phyloP scores from a whole-genome alignment of 75 land plant species.

The Larix kaempferi region DNA sequence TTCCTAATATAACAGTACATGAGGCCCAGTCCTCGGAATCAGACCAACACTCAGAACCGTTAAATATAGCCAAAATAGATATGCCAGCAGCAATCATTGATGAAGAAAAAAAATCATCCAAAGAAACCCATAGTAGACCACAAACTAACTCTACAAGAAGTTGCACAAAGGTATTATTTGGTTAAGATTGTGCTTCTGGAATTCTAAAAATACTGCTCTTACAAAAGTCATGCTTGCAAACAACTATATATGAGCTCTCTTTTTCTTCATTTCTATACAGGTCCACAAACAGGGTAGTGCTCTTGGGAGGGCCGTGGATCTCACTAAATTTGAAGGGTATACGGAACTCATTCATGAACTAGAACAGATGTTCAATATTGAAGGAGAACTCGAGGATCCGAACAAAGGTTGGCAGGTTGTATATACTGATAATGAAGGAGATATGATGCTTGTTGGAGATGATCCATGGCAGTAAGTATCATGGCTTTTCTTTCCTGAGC shows the following conservation, averaged over 20 bases:
- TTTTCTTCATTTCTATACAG: slow-evolving; percentile 16
- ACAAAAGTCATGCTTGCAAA: not conserved
- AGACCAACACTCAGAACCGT: slow-evolving; percentile 19
- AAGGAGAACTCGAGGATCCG: slow-evolving; percentile 43
- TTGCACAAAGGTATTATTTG: slow-evolving; percentile 29
- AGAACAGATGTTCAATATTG: slow-evolving; percentile 45
- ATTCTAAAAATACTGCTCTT: not conserved
- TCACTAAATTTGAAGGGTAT: slow-evolving; percentile 48
- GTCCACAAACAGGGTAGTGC: slow-evolving; percentile 61
- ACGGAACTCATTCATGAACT: slow-evolving; percentile 35
- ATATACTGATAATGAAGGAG: slow-evolving; percentile 68
- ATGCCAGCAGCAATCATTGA: slow-evolving; percentile 7
- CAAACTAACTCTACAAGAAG: slow-evolving; percentile 21
- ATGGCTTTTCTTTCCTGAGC: not conserved
- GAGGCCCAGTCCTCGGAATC: slow-evolving; percentile 12
- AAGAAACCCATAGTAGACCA: slow-evolving; percentile 13
- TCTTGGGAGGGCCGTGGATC: slow-evolving; percentile 58
- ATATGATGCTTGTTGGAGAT: slow-evolving; percentile 73
- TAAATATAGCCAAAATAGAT: slow-evolving; percentile 3
- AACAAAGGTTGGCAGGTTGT: slow-evolving; percentile 54
- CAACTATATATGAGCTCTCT: not conserved
- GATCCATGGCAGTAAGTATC: slow-evolving; percentile 65
- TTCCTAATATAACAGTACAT: not conserved
- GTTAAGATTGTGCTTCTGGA: not conserved
- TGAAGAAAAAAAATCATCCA: not conserved